Percentiles rank a stretch among this genome's conserved stretches.
These are phyloP conservation scores for Metschnikowia lunata DNA, from an alignment of 805 yeast genomes.

Conservation along the genomic window DNA sequence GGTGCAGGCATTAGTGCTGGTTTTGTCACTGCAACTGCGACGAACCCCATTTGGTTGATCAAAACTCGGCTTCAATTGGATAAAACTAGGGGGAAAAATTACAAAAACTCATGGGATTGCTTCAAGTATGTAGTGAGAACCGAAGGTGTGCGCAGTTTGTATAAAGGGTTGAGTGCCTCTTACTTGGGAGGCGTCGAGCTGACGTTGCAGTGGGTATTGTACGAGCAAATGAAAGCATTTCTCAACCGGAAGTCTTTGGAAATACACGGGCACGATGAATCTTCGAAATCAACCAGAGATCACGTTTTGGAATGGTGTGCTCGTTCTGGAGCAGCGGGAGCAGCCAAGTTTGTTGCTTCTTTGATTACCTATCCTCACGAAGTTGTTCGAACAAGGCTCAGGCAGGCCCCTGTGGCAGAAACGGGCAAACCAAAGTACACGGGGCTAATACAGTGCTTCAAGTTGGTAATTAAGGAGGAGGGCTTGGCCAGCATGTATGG, in stretches of 20 bases:
- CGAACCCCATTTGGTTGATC: conserved; percentile 96
- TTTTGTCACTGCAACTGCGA: conserved; percentile 87
- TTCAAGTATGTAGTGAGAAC: conserved; percentile 57
- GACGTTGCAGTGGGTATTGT: conserved; percentile 92
- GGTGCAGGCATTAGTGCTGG: conserved; percentile 90
- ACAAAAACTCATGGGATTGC: conserved; percentile 85
- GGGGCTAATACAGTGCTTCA: conserved; percentile 85
- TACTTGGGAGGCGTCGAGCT: conserved; percentile 91
- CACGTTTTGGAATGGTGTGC: conserved; percentile 86
- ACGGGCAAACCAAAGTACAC: conserved; percentile 83
- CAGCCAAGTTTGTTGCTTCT: conserved; percentile 91
- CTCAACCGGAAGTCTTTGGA: conserved; percentile 50
- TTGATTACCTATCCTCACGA: conserved; percentile 95
- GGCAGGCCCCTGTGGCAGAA: conserved; percentile 81
- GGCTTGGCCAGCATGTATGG: conserved; percentile 94
- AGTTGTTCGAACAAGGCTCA: conserved; percentile 88
- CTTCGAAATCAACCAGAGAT: conserved; percentile 46
- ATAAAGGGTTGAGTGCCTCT: conserved; percentile 90
- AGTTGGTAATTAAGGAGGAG: conserved; percentile 81
- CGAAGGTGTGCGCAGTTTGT: conserved; percentile 80
- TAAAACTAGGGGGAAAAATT: conserved; percentile 59
- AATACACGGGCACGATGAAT: conserved; percentile 27
- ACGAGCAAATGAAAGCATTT: conserved; percentile 85
- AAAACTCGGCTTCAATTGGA: conserved; percentile 94
- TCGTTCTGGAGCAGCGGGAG: conserved; percentile 95